Evolutionary conservation across 495 filamentous ascomycete genomes (phyloP).

Genomic region (Penicillium riverlandense): DNA sequence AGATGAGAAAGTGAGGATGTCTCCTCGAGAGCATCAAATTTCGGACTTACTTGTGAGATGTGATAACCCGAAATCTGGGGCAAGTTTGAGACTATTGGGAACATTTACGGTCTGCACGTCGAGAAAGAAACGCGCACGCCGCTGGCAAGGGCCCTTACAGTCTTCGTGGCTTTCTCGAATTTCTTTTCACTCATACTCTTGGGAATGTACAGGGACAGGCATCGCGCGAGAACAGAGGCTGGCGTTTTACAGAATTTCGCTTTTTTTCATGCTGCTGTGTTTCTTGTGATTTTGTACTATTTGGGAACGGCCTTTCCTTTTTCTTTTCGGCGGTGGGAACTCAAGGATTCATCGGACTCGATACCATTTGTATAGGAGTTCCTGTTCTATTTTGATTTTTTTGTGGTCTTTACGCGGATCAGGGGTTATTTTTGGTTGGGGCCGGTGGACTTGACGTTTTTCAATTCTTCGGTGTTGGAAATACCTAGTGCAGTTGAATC

Average conservation of each 20-base stretch:
- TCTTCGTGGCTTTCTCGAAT: not conserved
- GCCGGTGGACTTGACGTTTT: too few relatives aligned
- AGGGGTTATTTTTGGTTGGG: constrained; percentile 1
- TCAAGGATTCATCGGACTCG: constrained; percentile 23
- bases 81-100: not conserved
- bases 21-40: not conserved
- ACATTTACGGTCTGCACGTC: not conserved
- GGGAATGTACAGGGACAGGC: constrained; percentile 17
- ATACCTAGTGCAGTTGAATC: constrained; percentile 1
- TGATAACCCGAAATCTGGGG: not conserved
- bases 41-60: not conserved
- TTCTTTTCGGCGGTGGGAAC: constrained; percentile 9
- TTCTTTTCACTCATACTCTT: not conserved
- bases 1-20: not conserved
- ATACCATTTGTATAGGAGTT: constrained; percentile 41
- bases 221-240: constrained; percentile 12
- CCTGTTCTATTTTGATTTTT: constrained; percentile 1
- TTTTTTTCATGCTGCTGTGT: constrained; percentile 2
- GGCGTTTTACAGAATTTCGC: constrained; percentile 12
- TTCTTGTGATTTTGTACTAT: constrained; percentile 16
- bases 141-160: too few relatives aligned
- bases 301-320: constrained; percentile 6
- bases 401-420: constrained; percentile 2
- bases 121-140: too few relatives aligned
- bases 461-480: constrained; percentile 8